These are phyloP conservation scores for Spathaspora arborariae DNA, from an alignment of 805 yeast genomes.

Conservation along the genomic window DNA sequence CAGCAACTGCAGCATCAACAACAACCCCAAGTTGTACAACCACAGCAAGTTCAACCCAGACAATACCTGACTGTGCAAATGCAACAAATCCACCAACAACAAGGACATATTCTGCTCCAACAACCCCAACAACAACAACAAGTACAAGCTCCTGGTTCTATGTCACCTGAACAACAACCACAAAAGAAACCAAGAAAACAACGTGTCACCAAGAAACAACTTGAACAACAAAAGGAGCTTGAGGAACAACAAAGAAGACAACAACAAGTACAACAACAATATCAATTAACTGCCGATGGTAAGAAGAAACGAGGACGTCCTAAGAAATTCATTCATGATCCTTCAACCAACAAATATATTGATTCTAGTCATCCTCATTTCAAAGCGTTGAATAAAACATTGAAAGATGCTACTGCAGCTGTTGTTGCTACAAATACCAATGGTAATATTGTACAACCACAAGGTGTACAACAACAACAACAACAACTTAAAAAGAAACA, in stretches of 20 bases:
- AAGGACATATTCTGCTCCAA: slow-evolving; percentile 4
- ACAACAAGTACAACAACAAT: slow-evolving; percentile 6
- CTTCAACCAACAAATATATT: slow-evolving; percentile 37
- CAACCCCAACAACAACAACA: slow-evolving; percentile 3
- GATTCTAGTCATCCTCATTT: slow-evolving; percentile 40
- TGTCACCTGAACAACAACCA: slow-evolving; percentile 5
- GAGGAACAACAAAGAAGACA: slow-evolving; percentile 10
- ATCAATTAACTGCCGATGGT: slow-evolving; percentile 11
- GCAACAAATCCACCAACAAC: slow-evolving; percentile 9
- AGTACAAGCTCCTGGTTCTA: slow-evolving; percentile 1
- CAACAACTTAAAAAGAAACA: slow-evolving; percentile 2
- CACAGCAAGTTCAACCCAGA: not conserved
- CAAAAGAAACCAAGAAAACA: slow-evolving; percentile 9
- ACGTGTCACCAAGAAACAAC: slow-evolving; percentile 9
- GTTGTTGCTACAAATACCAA: not conserved
- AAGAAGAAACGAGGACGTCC: slow-evolving; percentile 42
- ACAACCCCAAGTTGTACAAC: slow-evolving; percentile 8
- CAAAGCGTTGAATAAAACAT: slow-evolving; percentile 32
- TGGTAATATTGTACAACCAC: not conserved
- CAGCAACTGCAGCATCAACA: slow-evolving; percentile 8
- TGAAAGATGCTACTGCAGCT: slow-evolving; percentile 10
- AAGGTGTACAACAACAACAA: not conserved
- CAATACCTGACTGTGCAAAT: slow-evolving; percentile 1
- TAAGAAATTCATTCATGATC: slow-evolving; percentile 36
- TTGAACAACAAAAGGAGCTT: slow-evolving; percentile 14